Evolutionary conservation across 2,329 filamentous ascomycete genomes (phyloP).

Genomic region (Tympanopsis confertula): DNA sequence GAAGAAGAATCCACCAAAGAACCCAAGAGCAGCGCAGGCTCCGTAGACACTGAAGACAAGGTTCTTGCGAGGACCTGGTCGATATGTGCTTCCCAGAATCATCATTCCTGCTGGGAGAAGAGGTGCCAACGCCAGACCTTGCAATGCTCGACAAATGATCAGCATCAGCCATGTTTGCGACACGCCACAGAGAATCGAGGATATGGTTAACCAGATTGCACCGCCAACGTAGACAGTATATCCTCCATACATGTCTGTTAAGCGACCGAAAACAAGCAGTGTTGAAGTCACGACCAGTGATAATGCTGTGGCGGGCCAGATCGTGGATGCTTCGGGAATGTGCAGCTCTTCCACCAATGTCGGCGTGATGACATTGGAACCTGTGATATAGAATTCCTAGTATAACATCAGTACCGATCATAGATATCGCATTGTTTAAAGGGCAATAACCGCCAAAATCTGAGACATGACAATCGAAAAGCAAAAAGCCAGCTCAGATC

Average conservation of each 20-base stretch:
- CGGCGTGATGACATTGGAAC: conserved; percentile 65
- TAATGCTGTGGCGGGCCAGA: conserved; percentile 52
- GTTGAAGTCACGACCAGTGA: conserved; percentile 42
- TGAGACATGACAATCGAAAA: conserved; percentile 51
- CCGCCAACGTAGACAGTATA: conserved; percentile 48
- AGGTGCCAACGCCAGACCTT: conserved; percentile 63
- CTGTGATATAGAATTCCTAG: conserved; percentile 66
- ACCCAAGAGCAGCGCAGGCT: conserved; percentile 38
- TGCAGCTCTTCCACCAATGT: conserved; percentile 46
- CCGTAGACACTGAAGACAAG: conserved; percentile 47
- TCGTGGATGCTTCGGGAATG: conserved; percentile 49
- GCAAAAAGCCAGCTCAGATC: conserved; percentile 50
- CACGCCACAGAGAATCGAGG: conserved; percentile 62
- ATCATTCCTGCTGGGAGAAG: conserved; percentile 60
- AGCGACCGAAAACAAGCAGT: conserved; percentile 51
- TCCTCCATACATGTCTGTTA: conserved; percentile 52
- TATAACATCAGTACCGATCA: conserved; percentile 4
- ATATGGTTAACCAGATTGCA: conserved; percentile 52
- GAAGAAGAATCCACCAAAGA: conserved; percentile 52
- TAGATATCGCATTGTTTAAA: neutral
- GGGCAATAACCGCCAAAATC: conserved; percentile 37
- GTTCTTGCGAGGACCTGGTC: conserved; percentile 60
- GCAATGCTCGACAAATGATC: conserved; percentile 61
- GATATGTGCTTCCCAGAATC: conserved; percentile 51
- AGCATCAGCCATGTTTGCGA: conserved; percentile 57